These are phyloP conservation scores for Zanthoxylum bungeanum DNA, from an alignment of 345 rosid species.

Conservation along the genomic window DNA sequence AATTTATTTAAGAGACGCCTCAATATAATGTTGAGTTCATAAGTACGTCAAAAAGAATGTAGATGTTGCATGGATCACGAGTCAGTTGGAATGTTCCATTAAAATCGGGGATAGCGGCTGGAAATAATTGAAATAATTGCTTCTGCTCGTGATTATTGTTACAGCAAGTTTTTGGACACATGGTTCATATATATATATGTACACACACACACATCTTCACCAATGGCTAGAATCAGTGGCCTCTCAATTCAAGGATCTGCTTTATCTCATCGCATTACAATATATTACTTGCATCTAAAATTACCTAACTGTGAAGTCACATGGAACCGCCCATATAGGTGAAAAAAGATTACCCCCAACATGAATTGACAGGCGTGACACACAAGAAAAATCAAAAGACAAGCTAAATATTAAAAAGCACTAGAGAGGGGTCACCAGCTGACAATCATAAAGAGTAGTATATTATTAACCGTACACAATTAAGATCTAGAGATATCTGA, in stretches of 20 bases:
- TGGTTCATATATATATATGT: no score
- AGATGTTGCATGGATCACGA: no score
- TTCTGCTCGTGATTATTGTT: no score
- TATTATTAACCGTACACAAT: neutral
- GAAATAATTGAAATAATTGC: no score
- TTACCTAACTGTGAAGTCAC: conserved; percentile 20
- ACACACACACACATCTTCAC: no score
- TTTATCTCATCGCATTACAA: no score
- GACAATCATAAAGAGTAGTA: neutral
- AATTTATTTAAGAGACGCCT: no score
- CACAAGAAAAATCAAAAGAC: neutral
- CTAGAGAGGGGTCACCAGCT: neutral
- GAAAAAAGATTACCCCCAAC: neutral
- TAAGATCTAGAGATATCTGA: neutral
- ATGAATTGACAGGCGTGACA: neutral
- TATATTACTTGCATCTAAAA: neutral
- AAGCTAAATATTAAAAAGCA: neutral
- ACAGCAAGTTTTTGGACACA: neutral
- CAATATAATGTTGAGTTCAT: no score
- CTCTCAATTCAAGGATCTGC: neutral
- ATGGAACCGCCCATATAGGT: conserved; percentile 13
- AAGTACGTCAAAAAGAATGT: no score
- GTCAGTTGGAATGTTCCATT: no score
- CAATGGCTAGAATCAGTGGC: neutral
- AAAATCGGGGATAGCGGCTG: no score